Percentiles rank a stretch among this genome's conserved stretches.
Conservation (phyloP, 208 protist genomes). For the Vickermania ingenoplastis region DNA sequence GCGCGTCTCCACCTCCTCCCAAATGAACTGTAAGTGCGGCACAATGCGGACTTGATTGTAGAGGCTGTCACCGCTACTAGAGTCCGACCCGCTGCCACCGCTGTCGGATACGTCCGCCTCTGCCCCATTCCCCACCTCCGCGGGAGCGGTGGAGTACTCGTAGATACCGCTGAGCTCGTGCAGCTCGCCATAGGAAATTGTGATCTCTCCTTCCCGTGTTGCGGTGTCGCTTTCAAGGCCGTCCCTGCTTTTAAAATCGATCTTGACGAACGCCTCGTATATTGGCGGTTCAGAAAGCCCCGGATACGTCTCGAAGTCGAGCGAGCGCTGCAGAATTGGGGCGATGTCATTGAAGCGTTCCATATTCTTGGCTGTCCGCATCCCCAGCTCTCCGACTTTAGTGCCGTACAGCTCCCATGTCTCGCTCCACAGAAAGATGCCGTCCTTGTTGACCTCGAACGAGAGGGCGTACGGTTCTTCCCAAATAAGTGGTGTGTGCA, state of each 20-base stretch:
- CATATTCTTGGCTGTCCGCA: neutral
- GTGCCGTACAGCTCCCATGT: constrained; percentile 45
- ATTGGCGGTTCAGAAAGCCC: neutral
- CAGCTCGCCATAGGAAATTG: neutral
- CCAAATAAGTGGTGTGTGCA: constrained; percentile 76
- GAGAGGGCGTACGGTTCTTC: constrained; percentile 61
- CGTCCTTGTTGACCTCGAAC: constrained; percentile 39
- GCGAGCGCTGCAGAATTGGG: neutral
- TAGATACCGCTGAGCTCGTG: neutral
- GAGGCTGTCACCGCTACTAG: neutral
- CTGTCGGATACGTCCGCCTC: neutral
- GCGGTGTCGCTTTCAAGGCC: no score
- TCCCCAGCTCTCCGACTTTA: constrained; percentile 11
- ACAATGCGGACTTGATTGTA: neutral
- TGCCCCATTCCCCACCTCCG: neutral
- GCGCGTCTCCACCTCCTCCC: neutral
- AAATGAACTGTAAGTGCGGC: neutral
- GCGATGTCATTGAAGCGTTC: neutral
- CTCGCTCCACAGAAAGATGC: constrained; percentile 68
- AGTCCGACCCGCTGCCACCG: neutral
- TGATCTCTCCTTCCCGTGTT: neutral
- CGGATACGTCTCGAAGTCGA: neutral
- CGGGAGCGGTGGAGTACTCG: no score
- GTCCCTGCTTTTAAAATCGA: neutral
- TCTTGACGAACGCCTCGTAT: neutral